phyloP scores from a whole-genome alignment of 495 filamentous ascomycete genomes.

The Aspergillus nidulans region DNA sequence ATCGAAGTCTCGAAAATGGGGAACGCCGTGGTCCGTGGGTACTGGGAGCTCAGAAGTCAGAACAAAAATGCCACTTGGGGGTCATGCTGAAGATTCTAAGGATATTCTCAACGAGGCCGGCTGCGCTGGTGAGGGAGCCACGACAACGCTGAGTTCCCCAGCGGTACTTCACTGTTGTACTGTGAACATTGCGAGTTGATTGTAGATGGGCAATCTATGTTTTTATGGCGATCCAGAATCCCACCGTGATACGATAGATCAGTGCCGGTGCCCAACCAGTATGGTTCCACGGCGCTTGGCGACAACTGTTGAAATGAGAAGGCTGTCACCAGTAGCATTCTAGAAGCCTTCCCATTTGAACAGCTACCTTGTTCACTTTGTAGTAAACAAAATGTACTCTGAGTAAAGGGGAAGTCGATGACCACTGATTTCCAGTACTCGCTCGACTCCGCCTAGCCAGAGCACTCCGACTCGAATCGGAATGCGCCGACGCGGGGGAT shows the following conservation, averaged over 20 bases:
- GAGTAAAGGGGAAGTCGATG: background rate
- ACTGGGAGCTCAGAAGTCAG: background rate
- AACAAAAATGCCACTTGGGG: background rate
- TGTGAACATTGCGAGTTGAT: background rate
- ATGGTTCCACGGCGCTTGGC: background rate
- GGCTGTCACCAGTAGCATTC: background rate
- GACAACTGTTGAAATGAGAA: background rate
- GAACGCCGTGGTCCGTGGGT: background rate
- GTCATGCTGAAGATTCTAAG: background rate
- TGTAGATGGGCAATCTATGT: background rate
- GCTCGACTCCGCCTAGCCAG: conserved; percentile 18
- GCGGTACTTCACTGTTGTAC: background rate
- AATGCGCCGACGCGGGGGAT: conserved; percentile 29
- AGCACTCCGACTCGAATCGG: conserved; percentile 21
- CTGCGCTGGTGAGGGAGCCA: background rate
- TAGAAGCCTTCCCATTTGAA: background rate
- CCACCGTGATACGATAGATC: background rate
- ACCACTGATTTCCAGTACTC: background rate
- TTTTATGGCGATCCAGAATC: background rate
- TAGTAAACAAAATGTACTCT: background rate
- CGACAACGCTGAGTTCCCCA: background rate
- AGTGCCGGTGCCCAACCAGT: background rate
- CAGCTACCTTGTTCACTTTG: background rate
- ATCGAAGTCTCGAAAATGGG: background rate
- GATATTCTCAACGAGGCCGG: background rate